A percentile compares a stretch with the other conserved stretches of the same genome.
These are phyloP conservation scores for Ophiosphaerella korrae DNA, from an alignment of 2,329 filamentous ascomycete genomes.

Conservation along the genomic window DNA sequence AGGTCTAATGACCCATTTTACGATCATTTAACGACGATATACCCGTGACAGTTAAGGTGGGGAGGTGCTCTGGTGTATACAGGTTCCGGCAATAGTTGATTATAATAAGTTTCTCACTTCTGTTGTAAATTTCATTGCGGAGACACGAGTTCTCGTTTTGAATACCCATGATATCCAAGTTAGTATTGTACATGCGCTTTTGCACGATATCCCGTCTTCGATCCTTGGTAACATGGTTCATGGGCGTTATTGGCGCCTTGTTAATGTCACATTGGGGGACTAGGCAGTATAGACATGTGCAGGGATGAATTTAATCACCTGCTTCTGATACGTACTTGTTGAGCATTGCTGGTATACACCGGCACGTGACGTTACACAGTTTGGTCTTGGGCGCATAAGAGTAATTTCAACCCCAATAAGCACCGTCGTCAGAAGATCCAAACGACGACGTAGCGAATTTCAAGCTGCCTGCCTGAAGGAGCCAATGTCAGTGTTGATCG, in stretches of 20 bases:
- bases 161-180: constrained; percentile 7
- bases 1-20: constrained; percentile 26
- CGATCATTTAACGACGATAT: constrained; percentile 11
- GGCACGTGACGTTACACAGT: constrained; percentile 11
- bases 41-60: constrained; percentile 13
- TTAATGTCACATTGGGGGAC: neutral
- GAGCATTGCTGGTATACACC: constrained; percentile 7
- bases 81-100: constrained; percentile 28
- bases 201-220: constrained; percentile 23
- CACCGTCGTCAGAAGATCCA: no score
- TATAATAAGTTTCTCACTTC: constrained; percentile 13
- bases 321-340: constrained; percentile 5
- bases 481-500: neutral
- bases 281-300: no score
- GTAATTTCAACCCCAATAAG: constrained; percentile 5
- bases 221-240: constrained; percentile 15
- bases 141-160: constrained; percentile 23
- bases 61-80: constrained; percentile 8
- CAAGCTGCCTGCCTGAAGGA: neutral
- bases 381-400: constrained; percentile 5
- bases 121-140: constrained; percentile 29
- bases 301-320: neutral
- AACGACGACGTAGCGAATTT: neutral
- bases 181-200: constrained; percentile 21
- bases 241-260: constrained; percentile 1